Evolutionary conservation across 2,329 filamentous ascomycete genomes (phyloP).

Genomic region (Pyrenochaeta sp.): DNA sequence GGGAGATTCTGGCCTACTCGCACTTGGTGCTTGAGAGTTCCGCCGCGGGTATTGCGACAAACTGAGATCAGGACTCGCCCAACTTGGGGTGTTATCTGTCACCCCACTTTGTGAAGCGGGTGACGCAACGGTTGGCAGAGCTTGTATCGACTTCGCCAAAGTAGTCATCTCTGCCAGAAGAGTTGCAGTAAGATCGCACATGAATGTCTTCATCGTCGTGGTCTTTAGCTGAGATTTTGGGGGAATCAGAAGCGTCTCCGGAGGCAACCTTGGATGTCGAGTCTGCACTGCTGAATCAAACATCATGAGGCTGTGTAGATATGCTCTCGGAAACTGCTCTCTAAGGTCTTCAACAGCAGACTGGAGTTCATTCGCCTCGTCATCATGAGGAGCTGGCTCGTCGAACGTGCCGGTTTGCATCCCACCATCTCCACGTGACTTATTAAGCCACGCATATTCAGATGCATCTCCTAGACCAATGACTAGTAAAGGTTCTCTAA

Average conservation of each 20-base stretch:
- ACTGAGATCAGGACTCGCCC: constrained; percentile 38
- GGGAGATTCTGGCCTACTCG: constrained; percentile 43
- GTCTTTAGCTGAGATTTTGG: constrained; percentile 72
- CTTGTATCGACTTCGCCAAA: constrained; percentile 58
- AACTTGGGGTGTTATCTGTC: constrained; percentile 36
- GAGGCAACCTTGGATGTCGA: constrained; percentile 56
- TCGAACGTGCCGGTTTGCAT: constrained; percentile 14
- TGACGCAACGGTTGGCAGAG: constrained; percentile 70
- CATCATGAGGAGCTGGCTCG: constrained; percentile 21
- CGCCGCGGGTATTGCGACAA: constrained; percentile 33
- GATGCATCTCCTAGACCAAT: constrained; percentile 85
- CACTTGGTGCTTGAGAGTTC: constrained; percentile 40
- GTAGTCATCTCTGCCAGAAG: constrained; percentile 59
- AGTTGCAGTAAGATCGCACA: constrained; percentile 55
- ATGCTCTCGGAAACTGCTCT: constrained; percentile 76
- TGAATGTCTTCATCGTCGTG: constrained; percentile 68
- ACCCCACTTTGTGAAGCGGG: constrained; percentile 42
- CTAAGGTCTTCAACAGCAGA: constrained; percentile 75
- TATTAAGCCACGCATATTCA: constrained; percentile 63
- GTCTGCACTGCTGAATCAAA: constrained; percentile 71
- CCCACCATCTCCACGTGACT: constrained; percentile 43
- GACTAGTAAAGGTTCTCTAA: constrained; percentile 82
- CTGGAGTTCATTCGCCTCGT: constrained; percentile 50
- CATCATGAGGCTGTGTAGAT: constrained; percentile 80
- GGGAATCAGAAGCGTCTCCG: constrained; percentile 77